Evolutionary conservation across 257 asterid species (phyloP), one percentile per base, ranked within the genome.

Genomic region (Eucommia ulmoides): DNA sequence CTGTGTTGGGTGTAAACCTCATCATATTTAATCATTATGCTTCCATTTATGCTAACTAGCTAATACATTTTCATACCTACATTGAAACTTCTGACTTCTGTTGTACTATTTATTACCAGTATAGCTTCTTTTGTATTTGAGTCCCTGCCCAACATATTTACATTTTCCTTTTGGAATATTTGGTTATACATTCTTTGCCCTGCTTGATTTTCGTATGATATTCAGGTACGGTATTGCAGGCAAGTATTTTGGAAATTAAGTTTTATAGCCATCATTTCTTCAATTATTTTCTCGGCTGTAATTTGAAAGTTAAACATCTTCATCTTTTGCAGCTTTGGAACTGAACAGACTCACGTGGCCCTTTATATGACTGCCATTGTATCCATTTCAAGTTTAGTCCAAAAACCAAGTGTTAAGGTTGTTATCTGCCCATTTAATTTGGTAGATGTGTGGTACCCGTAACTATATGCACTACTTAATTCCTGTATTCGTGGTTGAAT

Each of bases 321-420:
- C 44, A 35, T 10, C 16, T 35, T 9, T 58, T 70, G 58, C 93
- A 89, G 97, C 74, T 82, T 89, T 71, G 46, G 33, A 59, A 77
- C 93, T 41, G 97, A 77, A 62, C 94, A 82, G 71, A 82, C 81
- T 63, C 88, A 49, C 52, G 82, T 84, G 45, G 70, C 81, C 62
- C 77, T 85, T 58, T 76, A 89, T 78, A 49, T 76, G 65, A 89
- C 96, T 33, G 93, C 97, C 49, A 63, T 80, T 55, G 80, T 93
- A 59, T 84, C 87, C 24, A 55, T 67, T 62, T 82, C 94, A 20
- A 64, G 65, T 65, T 80, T 74, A 53, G 97, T 89, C 56, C 79
- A 65, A 57, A 73, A 76, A 58, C 94, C 97, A 57, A 66, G 62
- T 22, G 38, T 82, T 70, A 82, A 84, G 97, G 97, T 89, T 58